Conservation (phyloP, 352 stramenopile species). For the Elongisporangium undulatum region DNA sequence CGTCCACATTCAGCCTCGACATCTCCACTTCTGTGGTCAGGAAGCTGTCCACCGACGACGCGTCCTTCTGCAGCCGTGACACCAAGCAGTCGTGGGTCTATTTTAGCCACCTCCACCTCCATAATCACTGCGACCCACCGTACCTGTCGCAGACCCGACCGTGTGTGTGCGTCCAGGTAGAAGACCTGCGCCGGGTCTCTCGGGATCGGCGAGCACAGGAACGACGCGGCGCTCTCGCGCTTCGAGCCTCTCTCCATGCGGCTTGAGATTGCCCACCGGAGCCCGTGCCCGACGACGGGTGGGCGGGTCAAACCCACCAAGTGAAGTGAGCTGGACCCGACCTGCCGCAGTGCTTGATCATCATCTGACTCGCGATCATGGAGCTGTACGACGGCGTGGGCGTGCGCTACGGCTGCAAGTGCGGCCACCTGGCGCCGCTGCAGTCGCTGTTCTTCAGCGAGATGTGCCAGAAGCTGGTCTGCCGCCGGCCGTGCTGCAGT, state of each 20-base stretch:
- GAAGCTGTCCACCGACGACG: conserved; percentile 16
- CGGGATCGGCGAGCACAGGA: conserved; percentile 67
- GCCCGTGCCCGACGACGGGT: background rate
- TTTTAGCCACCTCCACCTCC: background rate
- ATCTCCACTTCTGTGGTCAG: conserved; percentile 29
- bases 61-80: conserved; percentile 2
- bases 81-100: background rate
- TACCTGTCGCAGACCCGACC: conserved; percentile 2
- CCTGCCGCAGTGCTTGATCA: background rate
- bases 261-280: background rate
- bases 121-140: background rate
- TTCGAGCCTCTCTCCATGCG: background rate
- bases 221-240: conserved; percentile 22
- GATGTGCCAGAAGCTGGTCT: conserved; percentile 70
- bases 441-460: conserved; percentile 73
- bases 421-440: conserved; percentile 56
- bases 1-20: conserved; percentile 7
- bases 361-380: background rate
- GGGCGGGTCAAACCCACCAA: background rate
- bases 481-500: conserved; percentile 57
- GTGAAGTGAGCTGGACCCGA: background rate
- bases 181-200: conserved; percentile 58
- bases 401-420: conserved; percentile 74
- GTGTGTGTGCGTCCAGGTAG: conserved; percentile 23
- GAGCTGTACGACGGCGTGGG: conserved; percentile 20